A percentile compares a stretch with the other conserved stretches of the same genome.
phyloP scores from a whole-genome alignment of 1,139 yeast species.

The Yamadazyma blattariae region DNA sequence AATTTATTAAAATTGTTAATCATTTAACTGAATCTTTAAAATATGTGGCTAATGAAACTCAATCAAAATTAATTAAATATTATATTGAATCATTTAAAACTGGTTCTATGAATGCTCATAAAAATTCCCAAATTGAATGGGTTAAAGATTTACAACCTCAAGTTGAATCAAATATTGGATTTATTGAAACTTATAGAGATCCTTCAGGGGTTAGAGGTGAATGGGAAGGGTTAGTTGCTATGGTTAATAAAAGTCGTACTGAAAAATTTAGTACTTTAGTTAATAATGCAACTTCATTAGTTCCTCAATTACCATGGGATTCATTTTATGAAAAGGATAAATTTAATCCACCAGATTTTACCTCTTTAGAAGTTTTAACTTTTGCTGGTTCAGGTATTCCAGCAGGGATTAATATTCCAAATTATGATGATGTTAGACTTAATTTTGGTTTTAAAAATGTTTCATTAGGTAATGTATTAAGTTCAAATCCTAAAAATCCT shows the following conservation, averaged over 20 bases:
- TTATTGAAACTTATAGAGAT: conserved; percentile 89
- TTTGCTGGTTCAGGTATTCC: conserved; percentile 91
- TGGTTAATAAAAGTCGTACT: conserved; percentile 85
- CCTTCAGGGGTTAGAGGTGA: conserved; percentile 92
- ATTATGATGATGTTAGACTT: conserved; percentile 83
- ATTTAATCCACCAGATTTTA: conserved; percentile 91
- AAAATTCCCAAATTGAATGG: conserved; percentile 82
- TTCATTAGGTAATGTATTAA: conserved; percentile 79
- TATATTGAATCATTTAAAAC: conserved; percentile 72
- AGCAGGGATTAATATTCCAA: conserved; percentile 90
- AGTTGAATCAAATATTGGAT: conserved; percentile 85
- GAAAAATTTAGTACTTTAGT: conserved; percentile 74
- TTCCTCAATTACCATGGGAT: conserved; percentile 74
- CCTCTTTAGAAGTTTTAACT: conserved; percentile 83
- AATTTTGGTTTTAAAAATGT: conserved; percentile 86
- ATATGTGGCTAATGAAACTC: conserved; percentile 72
- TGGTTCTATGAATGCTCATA: conserved; percentile 84
- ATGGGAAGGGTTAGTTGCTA: conserved; percentile 93
- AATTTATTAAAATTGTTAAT: conserved; percentile 57
- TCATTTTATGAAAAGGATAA: conserved; percentile 70
- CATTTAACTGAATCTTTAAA: conserved; percentile 56
- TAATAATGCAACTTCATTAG: conserved; percentile 59
- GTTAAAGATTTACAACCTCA: conserved; percentile 81
- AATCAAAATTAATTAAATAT: conserved; percentile 57
- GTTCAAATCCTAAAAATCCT: conserved; percentile 63